Conservation (phyloP, 768 basidiomycete genomes). For the Kwoniella botswanensis region DNA sequence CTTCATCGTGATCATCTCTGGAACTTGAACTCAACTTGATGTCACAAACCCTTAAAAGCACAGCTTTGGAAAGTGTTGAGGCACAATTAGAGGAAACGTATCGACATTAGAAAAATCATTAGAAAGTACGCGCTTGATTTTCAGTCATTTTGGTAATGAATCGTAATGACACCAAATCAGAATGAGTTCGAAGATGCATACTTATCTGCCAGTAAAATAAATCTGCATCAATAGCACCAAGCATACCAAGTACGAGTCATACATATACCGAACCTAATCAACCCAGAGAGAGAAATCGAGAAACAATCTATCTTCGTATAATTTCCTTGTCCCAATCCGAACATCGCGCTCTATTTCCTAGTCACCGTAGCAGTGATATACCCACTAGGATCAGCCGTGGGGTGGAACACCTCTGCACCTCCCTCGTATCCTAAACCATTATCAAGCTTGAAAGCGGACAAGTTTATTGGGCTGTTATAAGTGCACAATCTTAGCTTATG, state of each 20-base stretch:
- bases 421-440: constrained; percentile 61
- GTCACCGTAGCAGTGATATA: constrained; percentile 58
- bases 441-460: constrained; percentile 58
- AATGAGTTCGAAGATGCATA: no score
- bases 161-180: no score
- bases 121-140: no score
- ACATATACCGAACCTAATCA: neutral
- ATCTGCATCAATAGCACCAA: neutral
- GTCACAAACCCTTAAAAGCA: no score
- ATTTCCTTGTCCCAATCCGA: no score
- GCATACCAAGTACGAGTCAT: neutral
- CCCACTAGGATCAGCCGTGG: constrained; percentile 74
- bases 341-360: constrained; percentile 31
- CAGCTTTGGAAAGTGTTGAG: no score
- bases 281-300: neutral
- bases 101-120: no score
- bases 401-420: constrained; percentile 82
- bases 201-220: no score
- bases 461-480: constrained; percentile 53
- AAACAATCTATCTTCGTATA: neutral
- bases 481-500: neutral
- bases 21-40: no score
- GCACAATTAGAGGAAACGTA: no score
- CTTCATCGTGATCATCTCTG: no score
- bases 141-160: no score